Evolutionary conservation across 768 basidiomycete genomes (phyloP), one percentile per base, ranked within the genome.

Genomic region (Trametes gibbosa): DNA sequence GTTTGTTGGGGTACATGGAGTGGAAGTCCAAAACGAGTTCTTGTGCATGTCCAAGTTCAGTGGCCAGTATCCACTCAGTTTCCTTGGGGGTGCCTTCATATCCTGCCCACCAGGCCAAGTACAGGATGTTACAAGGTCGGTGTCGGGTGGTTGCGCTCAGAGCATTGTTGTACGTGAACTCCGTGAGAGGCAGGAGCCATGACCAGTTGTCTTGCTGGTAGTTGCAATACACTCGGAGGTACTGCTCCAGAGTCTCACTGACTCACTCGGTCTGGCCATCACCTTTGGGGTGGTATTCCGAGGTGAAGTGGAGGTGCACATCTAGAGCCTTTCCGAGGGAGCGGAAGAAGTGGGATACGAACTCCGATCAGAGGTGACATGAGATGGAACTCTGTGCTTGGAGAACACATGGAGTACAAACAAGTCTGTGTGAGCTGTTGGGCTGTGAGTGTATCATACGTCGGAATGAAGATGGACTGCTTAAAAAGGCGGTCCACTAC

Each of bases 241-340:
- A 77, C 0, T 66, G 61, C 47, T 77, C 74, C 17, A 78, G 65
- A 5, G 65, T 70, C 59, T 76, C 70, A 47, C 77, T 79, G 24
- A 65, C 66, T n/a, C 70, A 61, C 63, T 77, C 76, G 0, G 74
- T 75, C 19, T 67, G 70, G 55, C 73, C 69, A 52, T 80, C 74
- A 76, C 75, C 0, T 75, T 78, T 3, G 69, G 41, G 41, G 19
- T 42, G 41, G 21, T 42, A 75, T 1, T 67, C 67, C 23, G 47
- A 5, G 5, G 41, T 42, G 41, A 42, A 47, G 25, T 13, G 68
- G 35, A 42, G 34, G 65, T 34, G 16, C 64, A 42, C 19, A 19
- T 45, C 25, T 25, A 25, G 34, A 49, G 55, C 16, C 34, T 47
- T 23, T 42, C 32, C 34, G 9, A 56, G 46, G 25, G 45, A 25